These are phyloP conservation scores for Chrysoporthe puriensis DNA, from an alignment of 2,329 filamentous ascomycete species.

Conservation along the genomic window DNA sequence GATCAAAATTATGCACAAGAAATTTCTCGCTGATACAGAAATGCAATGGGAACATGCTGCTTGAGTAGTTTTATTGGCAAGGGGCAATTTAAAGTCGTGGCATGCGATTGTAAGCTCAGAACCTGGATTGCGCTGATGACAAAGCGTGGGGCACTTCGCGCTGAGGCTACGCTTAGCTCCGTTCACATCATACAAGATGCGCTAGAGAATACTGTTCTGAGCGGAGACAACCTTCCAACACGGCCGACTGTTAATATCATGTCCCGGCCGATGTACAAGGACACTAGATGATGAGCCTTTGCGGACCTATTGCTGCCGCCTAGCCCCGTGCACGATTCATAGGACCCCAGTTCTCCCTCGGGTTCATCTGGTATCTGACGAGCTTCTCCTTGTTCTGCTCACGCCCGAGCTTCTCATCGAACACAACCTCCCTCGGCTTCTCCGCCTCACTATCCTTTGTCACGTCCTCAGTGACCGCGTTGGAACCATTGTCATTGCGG, in stretches of 20 bases:
- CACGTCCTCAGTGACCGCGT: slow-evolving; percentile 32
- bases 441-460: slow-evolving; percentile 33
- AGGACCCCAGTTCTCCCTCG: slow-evolving; percentile 91
- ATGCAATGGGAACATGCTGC: background rate
- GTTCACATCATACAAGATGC: too few relatives aligned
- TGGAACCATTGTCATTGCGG: slow-evolving; percentile 40
- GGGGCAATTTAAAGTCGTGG: background rate
- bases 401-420: slow-evolving; percentile 79
- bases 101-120: background rate
- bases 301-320: background rate
- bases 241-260: background rate
- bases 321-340: slow-evolving; percentile 61
- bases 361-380: slow-evolving; percentile 88
- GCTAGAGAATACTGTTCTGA: background rate
- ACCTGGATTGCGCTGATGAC: background rate
- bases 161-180: background rate
- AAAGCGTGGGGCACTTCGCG: background rate
- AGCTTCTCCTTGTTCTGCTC: slow-evolving; percentile 69
- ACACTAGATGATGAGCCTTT: background rate
- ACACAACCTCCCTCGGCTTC: slow-evolving; percentile 54
- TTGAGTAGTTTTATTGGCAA: background rate
- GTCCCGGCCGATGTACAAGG: background rate
- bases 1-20: background rate
- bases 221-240: background rate
- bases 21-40: background rate